Base-by-base conservation (phyloP, 495 filamentous ascomycete species). In the Cladorrhinum samala region DNA sequence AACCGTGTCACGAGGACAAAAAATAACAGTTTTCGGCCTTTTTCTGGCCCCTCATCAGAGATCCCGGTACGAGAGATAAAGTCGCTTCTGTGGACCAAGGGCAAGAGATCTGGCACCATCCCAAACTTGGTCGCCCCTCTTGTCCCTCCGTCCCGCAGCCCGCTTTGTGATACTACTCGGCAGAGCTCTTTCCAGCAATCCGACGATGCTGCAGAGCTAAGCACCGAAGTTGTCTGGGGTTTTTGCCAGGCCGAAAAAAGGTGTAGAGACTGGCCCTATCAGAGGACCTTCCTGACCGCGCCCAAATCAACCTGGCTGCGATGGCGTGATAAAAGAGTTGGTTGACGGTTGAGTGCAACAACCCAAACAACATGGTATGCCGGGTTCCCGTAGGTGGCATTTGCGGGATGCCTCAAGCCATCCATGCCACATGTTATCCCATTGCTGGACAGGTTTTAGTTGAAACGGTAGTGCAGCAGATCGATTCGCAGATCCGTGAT, bases 1-100 rank as follows among this genome's bases (percentile, higher is more conserved):
- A 55, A 50, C 14, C 24, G 41, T 46, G 53, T 65, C 63, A 65
- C 63, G 63, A 58, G 63, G 63, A 50, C 63, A 46, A 33, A 58
- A n/a, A n/a, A n/a, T n/a, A n/a, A n/a, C n/a, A 63, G 50, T 54
- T 45, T 59, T 45, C 41, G 48, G 45, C 13, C 46, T 55, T 56
- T 36, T n/a, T n/a, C n/a, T 40, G 53, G 53, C 42, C 53, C 30
- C 39, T 52, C 19, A 38, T 50, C n/a, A n/a, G n/a, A n/a, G n/a
- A n/a, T n/a, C 55, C 45, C 13, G 40, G 42, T 50, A 36, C 41
- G 30, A 45, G 51, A 51, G 59, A 53, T 57, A 52, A 54, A 47
- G 49, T 39, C 57, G 46, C 57, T 52, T 49, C 45, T 50, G 13
- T 23, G 3, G 46, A 19, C 16, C 45, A 47, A 23, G 45, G 24